Evolutionary conservation across 352 stramenopile species (phyloP), one percentile per base, ranked within the genome.

Genomic region (Elongisporangium anandrum): DNA sequence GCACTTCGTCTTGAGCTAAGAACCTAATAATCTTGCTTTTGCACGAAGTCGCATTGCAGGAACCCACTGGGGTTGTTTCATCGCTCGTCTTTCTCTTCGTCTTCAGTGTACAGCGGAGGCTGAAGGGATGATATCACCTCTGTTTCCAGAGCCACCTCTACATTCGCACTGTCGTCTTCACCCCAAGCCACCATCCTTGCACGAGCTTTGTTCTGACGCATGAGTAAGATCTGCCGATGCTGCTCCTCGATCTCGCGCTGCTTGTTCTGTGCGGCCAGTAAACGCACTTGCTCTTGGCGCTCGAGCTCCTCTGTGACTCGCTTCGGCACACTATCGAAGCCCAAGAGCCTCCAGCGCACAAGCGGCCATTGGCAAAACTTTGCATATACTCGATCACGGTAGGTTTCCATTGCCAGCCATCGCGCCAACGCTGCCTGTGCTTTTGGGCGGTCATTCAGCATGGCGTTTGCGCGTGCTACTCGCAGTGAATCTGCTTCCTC

Each of bases 311-410:
- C 29, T 41, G 29, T 15, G 5, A 89, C 52, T 24, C 60, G 72
- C 21, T 57, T 50, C 4, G 79, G 79, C 22, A 78, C 60, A 17
- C 48, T 47, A n/a, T 61, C 60, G 7, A 84, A 59, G 3, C 77
- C 81, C 10, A 90, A 70, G 12, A 90, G 49, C 39, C 81, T 86
- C 79, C 79, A 90, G 34, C 79, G 57, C 26, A 76, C 73, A n/a
- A 84, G 56, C 12, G 79, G 77, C 79, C 79, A 90, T 6, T 45
- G 56, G 48, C 67, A 69, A 48, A 73, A 90, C 38, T 77, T 69
- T 24, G 85, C 69, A 1, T 64, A 29, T 16, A 85, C 72, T 17
- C 77, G 68, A 15, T 74, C 66, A 2, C 60, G 48, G 53, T 90
- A 90, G 48, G 63, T 65, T 8, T 64, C 63, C 3, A 13, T 24